Percentiles rank a stretch among this genome's conserved stretches.
These are phyloP conservation scores for Colletotrichum plurivorum DNA, from an alignment of 2,329 filamentous ascomycete species.

Conservation along the genomic window DNA sequence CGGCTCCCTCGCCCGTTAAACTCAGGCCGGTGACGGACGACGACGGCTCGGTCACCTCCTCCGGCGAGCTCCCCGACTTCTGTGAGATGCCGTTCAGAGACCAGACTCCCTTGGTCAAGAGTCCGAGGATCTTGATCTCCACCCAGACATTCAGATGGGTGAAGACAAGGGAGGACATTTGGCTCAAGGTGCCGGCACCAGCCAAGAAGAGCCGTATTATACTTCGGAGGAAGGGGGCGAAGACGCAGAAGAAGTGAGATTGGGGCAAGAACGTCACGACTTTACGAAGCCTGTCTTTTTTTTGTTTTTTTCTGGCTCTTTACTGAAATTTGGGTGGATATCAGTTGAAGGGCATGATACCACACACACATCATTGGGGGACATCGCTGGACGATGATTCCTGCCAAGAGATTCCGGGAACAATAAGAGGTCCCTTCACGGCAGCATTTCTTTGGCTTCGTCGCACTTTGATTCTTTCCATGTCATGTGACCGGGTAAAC, in stretches of 20 bases:
- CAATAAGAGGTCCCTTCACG: too few relatives aligned
- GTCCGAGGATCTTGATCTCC: slow-evolving; percentile 9
- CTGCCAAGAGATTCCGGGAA: too few relatives aligned
- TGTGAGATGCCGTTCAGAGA: neutral
- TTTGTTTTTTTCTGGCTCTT: too few relatives aligned
- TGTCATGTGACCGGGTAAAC: too few relatives aligned
- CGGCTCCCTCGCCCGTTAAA: neutral
- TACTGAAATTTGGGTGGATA: too few relatives aligned
- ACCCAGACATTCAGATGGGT: slow-evolving; percentile 18
- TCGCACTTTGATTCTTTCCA: too few relatives aligned
- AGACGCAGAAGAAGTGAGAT: neutral
- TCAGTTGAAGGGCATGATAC: too few relatives aligned
- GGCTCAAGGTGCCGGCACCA: neutral
- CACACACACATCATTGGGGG: too few relatives aligned
- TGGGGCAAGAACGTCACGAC: neutral
- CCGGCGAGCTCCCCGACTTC: slow-evolving; percentile 6
- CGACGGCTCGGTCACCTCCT: neutral
- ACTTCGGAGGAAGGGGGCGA: slow-evolving; percentile 4
- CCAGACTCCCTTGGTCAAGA: neutral
- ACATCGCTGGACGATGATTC: too few relatives aligned
- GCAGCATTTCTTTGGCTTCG: too few relatives aligned
- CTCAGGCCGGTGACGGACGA: neutral
- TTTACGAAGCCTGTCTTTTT: neutral
- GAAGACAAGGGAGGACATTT: neutral
- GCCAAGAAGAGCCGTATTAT: neutral